A percentile compares a stretch with the other conserved stretches of the same genome.
Conservation (phyloP, 2,329 filamentous ascomycete genomes). For the Plectosphaerella sp. region DNA sequence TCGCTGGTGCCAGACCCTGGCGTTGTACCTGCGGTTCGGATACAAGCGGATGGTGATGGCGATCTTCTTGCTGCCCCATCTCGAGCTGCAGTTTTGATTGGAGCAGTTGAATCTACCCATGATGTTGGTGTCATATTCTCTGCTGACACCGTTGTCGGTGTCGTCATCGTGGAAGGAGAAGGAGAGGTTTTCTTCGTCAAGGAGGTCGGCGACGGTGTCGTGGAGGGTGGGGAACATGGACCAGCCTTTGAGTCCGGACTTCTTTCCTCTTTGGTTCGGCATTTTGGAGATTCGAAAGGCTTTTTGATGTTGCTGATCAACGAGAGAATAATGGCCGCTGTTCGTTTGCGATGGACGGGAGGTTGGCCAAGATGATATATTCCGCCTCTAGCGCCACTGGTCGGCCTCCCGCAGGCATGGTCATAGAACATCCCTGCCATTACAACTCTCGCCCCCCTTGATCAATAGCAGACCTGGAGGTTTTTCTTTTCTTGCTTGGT, state of each 20-base stretch:
- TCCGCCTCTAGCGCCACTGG: too few relatives aligned
- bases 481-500: too few relatives aligned
- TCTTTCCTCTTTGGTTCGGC: not conserved
- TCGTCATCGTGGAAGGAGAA: conserved; percentile 16
- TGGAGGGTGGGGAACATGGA: not conserved
- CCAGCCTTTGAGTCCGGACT: not conserved
- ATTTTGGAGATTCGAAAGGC: not conserved
- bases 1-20: conserved; percentile 27
- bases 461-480: too few relatives aligned
- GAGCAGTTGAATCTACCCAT: conserved; percentile 26
- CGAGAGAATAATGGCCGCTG: not conserved
- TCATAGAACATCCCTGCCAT: too few relatives aligned
- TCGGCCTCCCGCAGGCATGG: too few relatives aligned
- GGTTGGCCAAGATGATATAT: not conserved
- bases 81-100: conserved; percentile 15
- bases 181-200: not conserved
- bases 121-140: conserved; percentile 20
- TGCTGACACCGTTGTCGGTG: conserved; percentile 4
- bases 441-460: too few relatives aligned
- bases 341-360: not conserved
- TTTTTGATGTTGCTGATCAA: not conserved
- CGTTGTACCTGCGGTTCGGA: conserved; percentile 23
- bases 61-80: conserved; percentile 28
- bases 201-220: not conserved
- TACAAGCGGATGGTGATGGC: conserved; percentile 27